A percentile compares a stretch with the other conserved stretches of the same genome.
Conservation (phyloP, 139 green algal genomes). For the Chlamydomonas schloesseri region DNA sequence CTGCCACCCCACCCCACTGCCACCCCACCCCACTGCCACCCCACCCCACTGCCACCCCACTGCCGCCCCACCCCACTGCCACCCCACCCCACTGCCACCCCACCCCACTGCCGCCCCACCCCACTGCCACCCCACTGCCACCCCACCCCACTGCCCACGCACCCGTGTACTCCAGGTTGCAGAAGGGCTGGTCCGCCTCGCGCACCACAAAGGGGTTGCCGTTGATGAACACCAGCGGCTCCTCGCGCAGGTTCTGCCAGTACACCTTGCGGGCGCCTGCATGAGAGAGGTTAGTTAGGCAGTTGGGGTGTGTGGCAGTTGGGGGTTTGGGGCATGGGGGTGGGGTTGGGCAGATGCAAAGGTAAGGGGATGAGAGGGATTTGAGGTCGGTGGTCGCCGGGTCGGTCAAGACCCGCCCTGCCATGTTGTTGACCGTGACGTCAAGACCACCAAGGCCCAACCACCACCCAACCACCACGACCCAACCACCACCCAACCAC, state of each 20-base stretch:
- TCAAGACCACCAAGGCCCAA: no score
- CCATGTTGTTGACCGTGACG: no score
- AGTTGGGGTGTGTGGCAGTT: no score
- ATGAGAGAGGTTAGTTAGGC: not conserved
- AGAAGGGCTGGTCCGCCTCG: constrained; percentile 93
- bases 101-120: not conserved
- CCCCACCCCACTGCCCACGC: not conserved
- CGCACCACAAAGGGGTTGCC: constrained; percentile 94
- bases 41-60: not conserved
- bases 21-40: not conserved
- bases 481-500: no score
- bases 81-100: not conserved
- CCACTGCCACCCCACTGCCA: not conserved
- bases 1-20: not conserved
- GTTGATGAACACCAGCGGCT: constrained; percentile 96
- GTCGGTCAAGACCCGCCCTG: no score
- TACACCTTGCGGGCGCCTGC: constrained; percentile 77
- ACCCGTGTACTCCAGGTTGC: constrained; percentile 97
- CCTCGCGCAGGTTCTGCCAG: constrained; percentile 97
- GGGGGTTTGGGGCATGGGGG: no score
- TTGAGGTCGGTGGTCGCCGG: no score
- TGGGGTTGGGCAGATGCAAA: no score
- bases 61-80: no score
- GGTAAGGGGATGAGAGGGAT: no score
- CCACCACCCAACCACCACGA: no score